A percentile compares a stretch with the other conserved stretches of the same genome.
Evolutionary conservation across 495 filamentous ascomycete species (phyloP).

Genomic region (Daldinia vernicosa): DNA sequence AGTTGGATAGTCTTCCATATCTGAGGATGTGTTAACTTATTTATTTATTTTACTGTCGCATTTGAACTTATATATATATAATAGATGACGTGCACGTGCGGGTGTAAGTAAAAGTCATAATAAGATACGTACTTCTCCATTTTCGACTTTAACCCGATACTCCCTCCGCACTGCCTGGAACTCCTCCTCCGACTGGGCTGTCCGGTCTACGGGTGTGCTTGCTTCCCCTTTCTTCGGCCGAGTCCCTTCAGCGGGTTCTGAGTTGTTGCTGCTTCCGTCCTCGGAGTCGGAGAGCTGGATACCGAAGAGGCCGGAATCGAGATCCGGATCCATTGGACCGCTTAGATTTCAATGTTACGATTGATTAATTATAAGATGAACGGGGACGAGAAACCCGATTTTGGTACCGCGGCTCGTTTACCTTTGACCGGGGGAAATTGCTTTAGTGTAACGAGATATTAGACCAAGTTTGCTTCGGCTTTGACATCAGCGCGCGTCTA

Average conservation of each 20-base stretch:
- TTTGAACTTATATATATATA: neutral
- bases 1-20: conserved; percentile 54
- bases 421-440: neutral
- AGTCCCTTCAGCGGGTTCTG: conserved; percentile 22
- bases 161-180: conserved; percentile 51
- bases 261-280: conserved; percentile 15
- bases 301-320: conserved; percentile 47
- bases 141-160: conserved; percentile 56
- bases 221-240: conserved; percentile 15
- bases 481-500: conserved; percentile 39
- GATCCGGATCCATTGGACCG: conserved; percentile 34
- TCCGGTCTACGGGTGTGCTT: conserved; percentile 46
- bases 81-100: neutral
- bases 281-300: conserved; percentile 56
- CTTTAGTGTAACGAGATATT: conserved; percentile 6
- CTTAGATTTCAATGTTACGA: neutral
- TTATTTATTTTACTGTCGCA: neutral
- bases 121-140: conserved; percentile 52
- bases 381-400: neutral
- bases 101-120: too few relatives aligned
- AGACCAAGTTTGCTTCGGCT: conserved; percentile 13
- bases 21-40: conserved; percentile 35
- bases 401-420: neutral
- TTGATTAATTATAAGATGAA: neutral
- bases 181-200: conserved; percentile 54